Conservation (phyloP, 2,329 filamentous ascomycete species). For the Fusarium clavum region DNA sequence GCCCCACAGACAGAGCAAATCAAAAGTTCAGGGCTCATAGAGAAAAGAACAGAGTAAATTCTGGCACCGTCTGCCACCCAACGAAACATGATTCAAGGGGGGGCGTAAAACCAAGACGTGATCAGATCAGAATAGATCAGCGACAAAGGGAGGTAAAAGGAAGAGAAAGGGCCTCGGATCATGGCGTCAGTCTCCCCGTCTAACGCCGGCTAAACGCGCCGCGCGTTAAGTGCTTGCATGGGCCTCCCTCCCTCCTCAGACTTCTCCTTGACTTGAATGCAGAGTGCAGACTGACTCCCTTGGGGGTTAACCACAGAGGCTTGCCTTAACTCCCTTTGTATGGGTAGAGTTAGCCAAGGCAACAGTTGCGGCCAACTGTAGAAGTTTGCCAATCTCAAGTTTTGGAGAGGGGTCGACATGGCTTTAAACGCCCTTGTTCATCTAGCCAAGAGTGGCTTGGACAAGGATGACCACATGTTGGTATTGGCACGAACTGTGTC, state of each 20-base stretch:
- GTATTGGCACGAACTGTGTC: not conserved
- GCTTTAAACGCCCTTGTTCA: not conserved
- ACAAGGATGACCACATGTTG: not conserved
- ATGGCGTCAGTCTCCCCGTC: conserved; percentile 39
- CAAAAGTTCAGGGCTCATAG: not conserved
- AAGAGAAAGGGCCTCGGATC: conserved; percentile 10
- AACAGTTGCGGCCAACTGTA: not conserved
- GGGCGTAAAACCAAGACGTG: not conserved
- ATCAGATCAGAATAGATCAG: conserved; percentile 14
- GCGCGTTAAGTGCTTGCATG: conserved; percentile 43
- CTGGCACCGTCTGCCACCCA: conserved; percentile 23
- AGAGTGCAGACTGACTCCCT: not conserved
- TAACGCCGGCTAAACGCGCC: conserved; percentile 24
- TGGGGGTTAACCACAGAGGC: not conserved
- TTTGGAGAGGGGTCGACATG: conserved; percentile 7
- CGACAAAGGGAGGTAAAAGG: not conserved
- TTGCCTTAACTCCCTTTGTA: not conserved
- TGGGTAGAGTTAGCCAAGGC: not conserved
- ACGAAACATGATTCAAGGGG: conserved; percentile 8
- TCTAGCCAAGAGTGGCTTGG: not conserved
- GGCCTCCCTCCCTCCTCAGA: not conserved
- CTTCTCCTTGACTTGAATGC: not conserved
- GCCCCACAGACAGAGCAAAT: conserved; percentile 27
- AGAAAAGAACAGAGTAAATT: conserved; percentile 7
- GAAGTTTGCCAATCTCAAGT: conserved; percentile 2